A percentile compares a stretch with the other conserved stretches of the same genome.
phyloP scores from a whole-genome alignment of 2,329 filamentous ascomycete genomes.

The Huntiella abstrusa region DNA sequence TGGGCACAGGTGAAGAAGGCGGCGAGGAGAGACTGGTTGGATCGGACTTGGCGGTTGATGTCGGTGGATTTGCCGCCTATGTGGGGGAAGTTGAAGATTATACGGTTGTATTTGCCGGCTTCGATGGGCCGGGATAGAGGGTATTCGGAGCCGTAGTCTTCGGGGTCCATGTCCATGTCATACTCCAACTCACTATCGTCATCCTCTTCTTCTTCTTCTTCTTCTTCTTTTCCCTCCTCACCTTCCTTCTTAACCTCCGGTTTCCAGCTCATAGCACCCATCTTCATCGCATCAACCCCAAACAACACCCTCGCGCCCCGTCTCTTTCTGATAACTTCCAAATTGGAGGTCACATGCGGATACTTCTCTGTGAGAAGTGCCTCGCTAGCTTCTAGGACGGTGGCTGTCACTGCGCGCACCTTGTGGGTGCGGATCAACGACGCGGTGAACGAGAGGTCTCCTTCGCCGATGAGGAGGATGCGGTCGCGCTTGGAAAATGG shows the following conservation, averaged over 20 bases:
- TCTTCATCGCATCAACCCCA: conserved; percentile 47
- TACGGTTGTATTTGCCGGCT: conserved; percentile 45
- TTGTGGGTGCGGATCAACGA: conserved; percentile 46
- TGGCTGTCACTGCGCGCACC: conserved; percentile 49
- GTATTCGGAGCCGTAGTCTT: neutral
- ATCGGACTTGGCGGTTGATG: conserved; percentile 81
- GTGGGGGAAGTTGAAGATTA: conserved; percentile 96
- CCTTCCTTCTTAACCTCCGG: conserved; percentile 15
- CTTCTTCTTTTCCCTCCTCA: too few relatives aligned
- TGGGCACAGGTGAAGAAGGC: conserved; percentile 42
- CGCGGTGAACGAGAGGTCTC: conserved; percentile 60
- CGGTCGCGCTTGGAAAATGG: conserved; percentile 48
- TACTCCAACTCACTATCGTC: conserved; percentile 2
- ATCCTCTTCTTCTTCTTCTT: conserved; percentile 3
- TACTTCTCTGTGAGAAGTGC: conserved; percentile 51
- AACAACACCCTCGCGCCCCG: conserved; percentile 31
- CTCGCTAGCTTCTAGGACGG: conserved; percentile 41
- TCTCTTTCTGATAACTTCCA: conserved; percentile 26
- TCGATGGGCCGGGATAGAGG: neutral
- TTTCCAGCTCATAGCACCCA: conserved; percentile 27
- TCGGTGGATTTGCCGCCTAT: conserved; percentile 82
- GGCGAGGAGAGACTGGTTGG: conserved; percentile 67
- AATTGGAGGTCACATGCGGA: conserved; percentile 45
- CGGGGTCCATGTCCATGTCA: neutral
- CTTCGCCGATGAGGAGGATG: conserved; percentile 64